Evolutionary conservation across 495 filamentous ascomycete species (phyloP), one percentile per base, ranked within the genome.

Genomic region (Neurospora tetraspora): DNA sequence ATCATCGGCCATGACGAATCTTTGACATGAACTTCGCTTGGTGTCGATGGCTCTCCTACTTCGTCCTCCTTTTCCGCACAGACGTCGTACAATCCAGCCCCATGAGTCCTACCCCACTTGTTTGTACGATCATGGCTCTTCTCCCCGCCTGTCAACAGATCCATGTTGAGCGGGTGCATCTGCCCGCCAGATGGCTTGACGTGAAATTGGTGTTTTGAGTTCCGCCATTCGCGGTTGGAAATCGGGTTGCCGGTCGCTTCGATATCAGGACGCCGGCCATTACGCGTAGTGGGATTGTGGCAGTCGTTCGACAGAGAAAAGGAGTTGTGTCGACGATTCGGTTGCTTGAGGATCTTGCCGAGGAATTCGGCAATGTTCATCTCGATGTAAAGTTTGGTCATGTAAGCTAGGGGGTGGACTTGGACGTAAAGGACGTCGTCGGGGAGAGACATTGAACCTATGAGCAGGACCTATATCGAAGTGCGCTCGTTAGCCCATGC

Each of bases 281-380:
- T 40, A 7, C 47, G n/a, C 9, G 43, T 23, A 7, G 47, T 45
- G 20, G 59, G 68, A 10, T 9, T 18, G n/a, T 40, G 23, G 5
- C 23, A 16, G 31, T 72, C 36, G 38, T 18, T 45, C 3, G 75
- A 77, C 1, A 65, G 53, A 8, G 59, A 36, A 7, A 68, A 69
- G 16, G 59, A 71, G 10, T 9, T 18, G 14, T 68, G 34, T 4
- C 45, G n/a, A 23, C 71, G 39, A 39, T 31, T 45, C 2, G 76
- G 76, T 45, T 68, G 73, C 36, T 74, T 80, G 72, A 81, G 73
- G 34, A 79, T 74, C 68, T 81, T 82, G 39, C 74, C 78, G 70
- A 88, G 81, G 37, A 88, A 81, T 18, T 83, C 80, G n/a, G 86
- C 84, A 79, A 87, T 84, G 72, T 83, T 84, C 80, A 88, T 84